These are phyloP conservation scores for Pleodorina starrii DNA, from an alignment of 139 green algal genomes.

Conservation along the genomic window DNA sequence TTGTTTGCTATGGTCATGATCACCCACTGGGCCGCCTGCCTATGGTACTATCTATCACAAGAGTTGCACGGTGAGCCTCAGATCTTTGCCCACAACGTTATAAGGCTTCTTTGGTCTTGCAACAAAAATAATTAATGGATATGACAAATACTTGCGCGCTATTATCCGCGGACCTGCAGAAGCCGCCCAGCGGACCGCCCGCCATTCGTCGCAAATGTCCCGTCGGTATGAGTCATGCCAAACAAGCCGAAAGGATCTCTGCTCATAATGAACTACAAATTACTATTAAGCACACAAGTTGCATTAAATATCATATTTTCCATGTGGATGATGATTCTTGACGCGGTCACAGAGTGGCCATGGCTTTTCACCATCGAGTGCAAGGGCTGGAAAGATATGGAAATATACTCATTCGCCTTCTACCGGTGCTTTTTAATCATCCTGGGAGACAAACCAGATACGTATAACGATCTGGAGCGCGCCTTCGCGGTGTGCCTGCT, in stretches of 20 bases:
- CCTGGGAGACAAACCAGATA: conserved; percentile 9
- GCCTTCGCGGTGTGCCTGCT: neutral
- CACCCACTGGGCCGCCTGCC: conserved; percentile 11
- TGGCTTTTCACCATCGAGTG: neutral
- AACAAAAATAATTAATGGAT: no score
- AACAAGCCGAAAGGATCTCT: no score
- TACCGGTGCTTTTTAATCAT: conserved; percentile 39
- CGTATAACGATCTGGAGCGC: conserved; percentile 15
- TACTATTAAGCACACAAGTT: neutral
- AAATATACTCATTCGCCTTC: conserved; percentile 9
- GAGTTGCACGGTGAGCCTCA: neutral
- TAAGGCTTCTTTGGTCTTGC: no score
- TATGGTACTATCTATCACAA: conserved; percentile 12
- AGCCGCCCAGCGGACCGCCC: no score
- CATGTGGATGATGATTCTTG: neutral
- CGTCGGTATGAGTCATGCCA: no score
- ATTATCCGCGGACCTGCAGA: no score
- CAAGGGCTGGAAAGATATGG: neutral
- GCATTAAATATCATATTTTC: neutral
- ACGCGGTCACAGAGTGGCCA: neutral
- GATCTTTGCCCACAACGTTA: neutral
- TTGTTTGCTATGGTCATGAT: conserved; percentile 8
- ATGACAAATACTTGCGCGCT: no score
- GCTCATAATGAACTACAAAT: no score
- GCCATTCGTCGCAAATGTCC: no score